Conservation (phyloP, 305 asterid species). For the Fraxinus greggii region DNA sequence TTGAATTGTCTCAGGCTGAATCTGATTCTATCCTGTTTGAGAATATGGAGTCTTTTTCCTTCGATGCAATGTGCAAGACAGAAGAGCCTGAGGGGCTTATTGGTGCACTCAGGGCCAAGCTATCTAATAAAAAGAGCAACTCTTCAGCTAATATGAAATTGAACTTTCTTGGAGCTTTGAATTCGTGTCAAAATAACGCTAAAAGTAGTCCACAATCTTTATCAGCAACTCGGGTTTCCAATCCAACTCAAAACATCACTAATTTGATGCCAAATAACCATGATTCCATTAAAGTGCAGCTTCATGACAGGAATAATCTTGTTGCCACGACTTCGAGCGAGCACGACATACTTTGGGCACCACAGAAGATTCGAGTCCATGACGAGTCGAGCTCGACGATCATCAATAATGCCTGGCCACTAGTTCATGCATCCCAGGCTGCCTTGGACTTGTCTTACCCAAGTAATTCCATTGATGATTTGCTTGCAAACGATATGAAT, state of each 20-base stretch:
- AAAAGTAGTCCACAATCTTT: background rate
- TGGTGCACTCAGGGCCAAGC: conserved; percentile 26
- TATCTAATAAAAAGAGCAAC: conserved; percentile 7
- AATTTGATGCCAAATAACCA: background rate
- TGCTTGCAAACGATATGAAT: background rate
- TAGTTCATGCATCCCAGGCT: background rate
- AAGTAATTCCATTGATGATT: no score
- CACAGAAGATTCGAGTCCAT: background rate
- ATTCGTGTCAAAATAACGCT: background rate
- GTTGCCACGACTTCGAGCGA: background rate
- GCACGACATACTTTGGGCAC: background rate
- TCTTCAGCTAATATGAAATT: background rate
- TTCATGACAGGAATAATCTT: background rate
- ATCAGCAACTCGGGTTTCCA: background rate
- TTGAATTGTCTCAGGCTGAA: conserved; percentile 12
- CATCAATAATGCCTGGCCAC: background rate
- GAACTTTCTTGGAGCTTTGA: background rate
- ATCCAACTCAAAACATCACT: background rate
- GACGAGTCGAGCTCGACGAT: background rate
- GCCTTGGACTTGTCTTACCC: no score
- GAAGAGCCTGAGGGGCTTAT: conserved; percentile 20
- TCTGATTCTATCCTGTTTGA: conserved; percentile 18
- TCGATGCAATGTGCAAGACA: conserved; percentile 22
- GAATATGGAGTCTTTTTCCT: conserved; percentile 21
- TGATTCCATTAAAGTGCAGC: background rate